A percentile compares a stretch with the other conserved stretches of the same genome.
These are phyloP conservation scores for Linnemannia schmuckeri DNA, from an alignment of 192 early-diverging fungal genomes.

Conservation along the genomic window DNA sequence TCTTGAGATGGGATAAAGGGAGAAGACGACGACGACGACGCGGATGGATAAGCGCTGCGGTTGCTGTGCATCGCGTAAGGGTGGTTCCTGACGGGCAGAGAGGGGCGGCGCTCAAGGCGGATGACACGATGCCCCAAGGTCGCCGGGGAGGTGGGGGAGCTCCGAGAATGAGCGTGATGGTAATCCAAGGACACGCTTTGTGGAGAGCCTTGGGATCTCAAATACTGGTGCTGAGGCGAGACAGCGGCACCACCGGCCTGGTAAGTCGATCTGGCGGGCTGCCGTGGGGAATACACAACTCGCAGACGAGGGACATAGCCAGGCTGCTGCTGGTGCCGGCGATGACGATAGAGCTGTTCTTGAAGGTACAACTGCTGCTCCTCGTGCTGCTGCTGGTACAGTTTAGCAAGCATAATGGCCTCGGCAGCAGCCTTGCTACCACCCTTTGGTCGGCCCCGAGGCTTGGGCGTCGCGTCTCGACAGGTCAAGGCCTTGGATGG, in stretches of 20 bases:
- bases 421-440: constrained; percentile 53
- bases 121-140: not conserved
- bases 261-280: not conserved
- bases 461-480: constrained; percentile 49
- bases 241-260: not conserved
- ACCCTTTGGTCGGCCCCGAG: constrained; percentile 51
- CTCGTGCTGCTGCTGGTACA: not conserved
- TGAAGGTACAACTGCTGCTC: not conserved
- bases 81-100: constrained; percentile 2
- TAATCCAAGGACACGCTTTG: not conserved
- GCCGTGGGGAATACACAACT: constrained; percentile 1
- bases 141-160: constrained; percentile 8
- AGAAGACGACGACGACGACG: not conserved
- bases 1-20: not conserved
- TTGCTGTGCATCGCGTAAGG: constrained; percentile 1
- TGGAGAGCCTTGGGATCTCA: not conserved
- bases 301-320: constrained; percentile 1
- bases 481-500: constrained; percentile 49
- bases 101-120: not conserved
- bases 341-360: constrained; percentile 9
- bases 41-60: not conserved
- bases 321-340: not conserved
- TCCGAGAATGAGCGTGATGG: not conserved
- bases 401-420: constrained; percentile 26
- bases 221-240: not conserved